A percentile compares a stretch with the other conserved stretches of the same genome.
Conservation (phyloP, 2,329 filamentous ascomycete species). For the Colletotrichum phormii region DNA sequence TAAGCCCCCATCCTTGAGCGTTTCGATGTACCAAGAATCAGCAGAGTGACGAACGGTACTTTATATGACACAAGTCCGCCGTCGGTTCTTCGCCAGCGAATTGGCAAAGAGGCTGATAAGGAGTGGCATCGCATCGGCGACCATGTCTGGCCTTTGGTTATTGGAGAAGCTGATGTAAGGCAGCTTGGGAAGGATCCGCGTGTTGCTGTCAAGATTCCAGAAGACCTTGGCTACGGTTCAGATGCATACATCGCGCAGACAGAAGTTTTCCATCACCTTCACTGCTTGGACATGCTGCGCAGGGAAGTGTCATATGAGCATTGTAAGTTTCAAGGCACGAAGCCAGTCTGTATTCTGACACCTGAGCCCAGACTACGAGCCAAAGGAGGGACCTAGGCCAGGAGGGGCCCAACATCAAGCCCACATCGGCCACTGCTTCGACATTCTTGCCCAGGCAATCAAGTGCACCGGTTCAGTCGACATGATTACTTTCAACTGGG, state of each 20-base stretch:
- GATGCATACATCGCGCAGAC: constrained; percentile 48
- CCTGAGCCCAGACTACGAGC: not conserved
- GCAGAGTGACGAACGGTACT: not conserved
- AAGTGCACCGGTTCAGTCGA: constrained; percentile 45
- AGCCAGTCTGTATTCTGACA: not conserved
- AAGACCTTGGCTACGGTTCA: constrained; percentile 43
- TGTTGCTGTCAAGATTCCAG: constrained; percentile 41
- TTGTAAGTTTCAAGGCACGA: not conserved
- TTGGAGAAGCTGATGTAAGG: not conserved
- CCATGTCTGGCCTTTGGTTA: constrained; percentile 18
- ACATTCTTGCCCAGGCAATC: constrained; percentile 44
- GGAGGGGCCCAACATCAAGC: constrained; percentile 33
- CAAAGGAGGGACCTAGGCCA: constrained; percentile 11
- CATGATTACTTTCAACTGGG: constrained; percentile 47
- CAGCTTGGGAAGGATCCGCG: constrained; percentile 45
- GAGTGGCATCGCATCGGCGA: constrained; percentile 24
- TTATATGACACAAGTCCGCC: constrained; percentile 13
- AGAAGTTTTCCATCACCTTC: constrained; percentile 52
- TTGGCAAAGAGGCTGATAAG: constrained; percentile 5
- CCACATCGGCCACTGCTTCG: constrained; percentile 46
- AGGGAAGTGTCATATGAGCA: constrained; percentile 21
- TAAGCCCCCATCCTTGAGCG: constrained; percentile 5
- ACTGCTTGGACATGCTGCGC: constrained; percentile 51
- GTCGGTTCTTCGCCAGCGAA: constrained; percentile 17
- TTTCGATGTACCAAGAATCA: constrained; percentile 5